phyloP scores from a whole-genome alignment of 805 yeast genomes.

The Yamadazyma insecticola region DNA sequence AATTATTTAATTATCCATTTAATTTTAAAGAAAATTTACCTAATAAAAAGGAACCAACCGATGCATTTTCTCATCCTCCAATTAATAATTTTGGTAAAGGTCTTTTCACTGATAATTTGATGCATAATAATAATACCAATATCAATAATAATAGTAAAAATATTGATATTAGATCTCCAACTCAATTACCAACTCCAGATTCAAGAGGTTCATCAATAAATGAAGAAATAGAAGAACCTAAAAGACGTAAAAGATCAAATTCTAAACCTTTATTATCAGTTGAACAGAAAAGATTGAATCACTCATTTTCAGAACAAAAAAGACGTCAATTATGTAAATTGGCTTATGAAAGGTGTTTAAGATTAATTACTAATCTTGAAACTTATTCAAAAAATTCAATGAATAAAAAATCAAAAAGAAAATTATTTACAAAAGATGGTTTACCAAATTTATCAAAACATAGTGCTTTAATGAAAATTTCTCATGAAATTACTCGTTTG shows the following conservation, averaged over 20 bases:
- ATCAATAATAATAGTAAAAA: no score
- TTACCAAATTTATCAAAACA: slow-evolving; percentile 42
- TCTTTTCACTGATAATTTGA: neutral
- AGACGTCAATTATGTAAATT: slow-evolving; percentile 40
- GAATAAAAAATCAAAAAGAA: slow-evolving; percentile 31
- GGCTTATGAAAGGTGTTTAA: slow-evolving; percentile 40
- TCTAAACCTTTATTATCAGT: slow-evolving; percentile 33
- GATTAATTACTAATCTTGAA: slow-evolving; percentile 35
- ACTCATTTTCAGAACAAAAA: slow-evolving; percentile 39
- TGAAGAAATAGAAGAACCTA: slow-evolving; percentile 11
- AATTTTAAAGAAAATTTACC: slow-evolving; percentile 10
- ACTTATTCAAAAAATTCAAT: slow-evolving; percentile 28
- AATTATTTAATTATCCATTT: slow-evolving; percentile 20
- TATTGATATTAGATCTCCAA: neutral
- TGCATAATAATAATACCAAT: neutral
- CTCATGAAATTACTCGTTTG: slow-evolving; percentile 33
- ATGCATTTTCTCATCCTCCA: slow-evolving; percentile 21
- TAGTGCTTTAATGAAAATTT: slow-evolving; percentile 36
- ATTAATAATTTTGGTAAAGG: neutral
- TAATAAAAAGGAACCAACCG: slow-evolving; percentile 1
- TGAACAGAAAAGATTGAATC: slow-evolving; percentile 40
- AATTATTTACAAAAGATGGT: slow-evolving; percentile 39
- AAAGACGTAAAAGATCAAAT: slow-evolving; percentile 23
- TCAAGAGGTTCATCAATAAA: slow-evolving; percentile 21
- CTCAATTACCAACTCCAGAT: slow-evolving; percentile 32